Base-by-base conservation (phyloP, 441 rosid species). In the Mallotus repandus region DNA sequence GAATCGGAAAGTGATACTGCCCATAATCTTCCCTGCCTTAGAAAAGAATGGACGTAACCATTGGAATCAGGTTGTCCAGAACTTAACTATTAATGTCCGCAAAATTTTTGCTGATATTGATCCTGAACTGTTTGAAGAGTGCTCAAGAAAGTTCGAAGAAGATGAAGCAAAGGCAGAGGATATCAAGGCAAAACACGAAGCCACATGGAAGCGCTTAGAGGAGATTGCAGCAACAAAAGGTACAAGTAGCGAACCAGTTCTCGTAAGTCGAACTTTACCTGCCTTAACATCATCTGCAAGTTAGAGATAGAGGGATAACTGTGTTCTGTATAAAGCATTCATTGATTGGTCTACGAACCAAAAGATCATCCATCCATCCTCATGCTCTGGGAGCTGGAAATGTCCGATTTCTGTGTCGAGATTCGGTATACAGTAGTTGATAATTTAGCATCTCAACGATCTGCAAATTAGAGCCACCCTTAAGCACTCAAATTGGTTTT, bases 41-140 rank as follows among this genome's bases (percentile, higher is more conserved):
- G 91, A 89, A 82, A 88, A 80, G 81, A 91, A 89, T 19, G 84
- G 86, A 4, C 78, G 84, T 21, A 81, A 82, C 41, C 97, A 89
- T 76, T 91, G 94, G 94, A 91, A 86, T 71, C 92, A 86, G 74
- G 91, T 80, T 32, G 97, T 91, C 75, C 91, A 87, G 59, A 83
- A 85, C 84, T 82, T 88, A 82, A 91, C 94, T 9, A 64, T 85
- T 73, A 91, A 88, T 55, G 91, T 87, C 11, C 79, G 87, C 64
- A 89, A 89, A 81, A 77, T 91, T 69, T 89, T 89, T 69, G 66
- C 79, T 1, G 96, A 91, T 76, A 80, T 74, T 56, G 96, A 91
- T 77, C 87, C 89, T 10, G 94, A 87, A 78, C 78, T 89, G 55
- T 85, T 81, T 60, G 85, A 89, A 57, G 89, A 89, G 70, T 89